Percentiles rank a stretch among this genome's conserved stretches.
Evolutionary conservation across 2,329 filamentous ascomycete genomes (phyloP).

Genomic region (Pseudocercospora musae): DNA sequence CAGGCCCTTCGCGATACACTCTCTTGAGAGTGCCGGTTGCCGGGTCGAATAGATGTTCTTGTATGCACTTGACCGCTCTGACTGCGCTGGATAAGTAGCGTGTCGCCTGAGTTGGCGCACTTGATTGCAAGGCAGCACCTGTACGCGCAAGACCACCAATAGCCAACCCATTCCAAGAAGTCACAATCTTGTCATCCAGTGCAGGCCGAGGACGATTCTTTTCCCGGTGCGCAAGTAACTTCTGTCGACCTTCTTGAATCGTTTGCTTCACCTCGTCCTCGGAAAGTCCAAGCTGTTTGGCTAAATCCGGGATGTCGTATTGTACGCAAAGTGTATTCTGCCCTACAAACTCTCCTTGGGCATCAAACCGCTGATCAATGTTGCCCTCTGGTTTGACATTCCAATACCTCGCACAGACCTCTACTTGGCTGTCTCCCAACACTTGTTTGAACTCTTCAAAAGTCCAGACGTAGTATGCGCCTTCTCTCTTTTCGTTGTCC

Average conservation of each 20-base stretch:
- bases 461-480: slow-evolving; percentile 94
- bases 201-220: slow-evolving; percentile 71
- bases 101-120: slow-evolving; percentile 48
- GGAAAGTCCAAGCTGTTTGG: slow-evolving; percentile 69
- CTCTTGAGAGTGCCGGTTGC: slow-evolving; percentile 63
- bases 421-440: slow-evolving; percentile 64
- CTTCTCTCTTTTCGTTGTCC: slow-evolving; percentile 80
- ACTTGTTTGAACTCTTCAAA: slow-evolving; percentile 78
- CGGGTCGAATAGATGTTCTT: slow-evolving; percentile 67
- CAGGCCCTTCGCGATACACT: slow-evolving; percentile 66
- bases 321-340: slow-evolving; percentile 81
- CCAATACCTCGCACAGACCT: slow-evolving; percentile 79
- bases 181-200: slow-evolving; percentile 83
- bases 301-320: slow-evolving; percentile 65
- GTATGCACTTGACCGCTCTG: slow-evolving; percentile 69
- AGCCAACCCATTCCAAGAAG: slow-evolving; percentile 83
- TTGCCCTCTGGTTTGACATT: slow-evolving; percentile 82
- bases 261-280: slow-evolving; percentile 66
- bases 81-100: slow-evolving; percentile 63
- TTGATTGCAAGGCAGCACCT: slow-evolving; percentile 61
- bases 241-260: slow-evolving; percentile 63
- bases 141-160: slow-evolving; percentile 78
- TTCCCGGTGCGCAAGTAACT: slow-evolving; percentile 69
- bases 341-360: slow-evolving; percentile 89
- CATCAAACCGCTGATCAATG: slow-evolving; percentile 75